Base-by-base conservation (phyloP, 257 asterid species). In the Lycium ferocissimum region DNA sequence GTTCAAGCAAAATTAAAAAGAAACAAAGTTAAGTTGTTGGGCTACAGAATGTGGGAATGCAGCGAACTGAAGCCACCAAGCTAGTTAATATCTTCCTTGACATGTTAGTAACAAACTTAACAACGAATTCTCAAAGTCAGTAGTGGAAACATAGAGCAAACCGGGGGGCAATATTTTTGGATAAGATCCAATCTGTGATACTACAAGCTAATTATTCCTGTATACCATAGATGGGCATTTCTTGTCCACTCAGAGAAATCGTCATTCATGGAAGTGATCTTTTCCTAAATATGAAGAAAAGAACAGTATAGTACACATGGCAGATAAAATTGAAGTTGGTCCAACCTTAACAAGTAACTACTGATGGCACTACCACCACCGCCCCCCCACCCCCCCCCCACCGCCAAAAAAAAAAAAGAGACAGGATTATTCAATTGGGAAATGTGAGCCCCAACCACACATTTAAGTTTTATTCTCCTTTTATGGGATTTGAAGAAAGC, bases 141-240 rank as follows among this genome's bases (percentile, higher is more conserved):
- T 37, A 37, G 51, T 37, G 78, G 78, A 20, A 69, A 69, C 14
- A 69, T 37, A 37, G 51, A 69, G 26, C 53, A 38, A 37, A 69
- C 78, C 37, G 14, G 53, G 53, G 78, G n/a, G 7, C 78, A 13
- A 15, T 69, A 69, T 37, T 69, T 69, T 69, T 69, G 26, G 26
- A 69, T 15, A 38, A 37, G 78, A 69, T 13, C 78, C 78, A 38
- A 37, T 37, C 72, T 38, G 15, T 69, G 78, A 69, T 69, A 37
- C 73, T 69, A 69, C 78, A 69, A 14, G 78, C 78, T 38, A 69
- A 69, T 38, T 69, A 69, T 69, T 37, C 78, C 51, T 69, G 78
- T 69, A 38, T 69, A n/a, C 66, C 66, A 59, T 58, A 57, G 51
- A 26, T 18, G 59, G 35, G 26, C 72, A 10, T 65, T 82, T 65